These are phyloP conservation scores for Oryza punctata DNA, from an alignment of 176 grass and related monocot genomes.

Conservation along the genomic window DNA sequence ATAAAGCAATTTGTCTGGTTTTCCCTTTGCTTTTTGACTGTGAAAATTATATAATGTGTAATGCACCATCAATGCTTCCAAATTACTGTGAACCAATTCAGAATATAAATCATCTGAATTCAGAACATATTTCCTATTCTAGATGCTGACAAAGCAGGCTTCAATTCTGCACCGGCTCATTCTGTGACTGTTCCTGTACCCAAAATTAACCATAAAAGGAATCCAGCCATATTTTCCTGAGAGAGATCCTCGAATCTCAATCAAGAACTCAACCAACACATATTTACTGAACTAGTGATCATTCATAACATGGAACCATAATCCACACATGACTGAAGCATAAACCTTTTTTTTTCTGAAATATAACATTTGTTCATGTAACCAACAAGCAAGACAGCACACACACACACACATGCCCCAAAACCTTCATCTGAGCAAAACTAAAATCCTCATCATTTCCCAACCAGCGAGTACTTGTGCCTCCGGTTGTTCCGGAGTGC, in stretches of 20 bases:
- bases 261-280: background rate
- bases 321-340: background rate
- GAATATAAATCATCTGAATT: background rate
- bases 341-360: background rate
- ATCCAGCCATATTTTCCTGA: background rate
- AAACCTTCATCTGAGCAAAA: background rate
- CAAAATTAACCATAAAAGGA: background rate
- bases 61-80: background rate
- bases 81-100: background rate
- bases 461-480: constrained; percentile 46
- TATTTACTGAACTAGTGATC: background rate
- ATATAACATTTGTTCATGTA: background rate
- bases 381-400: background rate
- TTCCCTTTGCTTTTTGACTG: too few relatives aligned
- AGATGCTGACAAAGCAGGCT: background rate
- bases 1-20: too few relatives aligned
- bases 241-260: background rate
- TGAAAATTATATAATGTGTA: too few relatives aligned
- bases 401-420: background rate
- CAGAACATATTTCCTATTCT: background rate
- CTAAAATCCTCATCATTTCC: background rate
- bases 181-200: background rate
- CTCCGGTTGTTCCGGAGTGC: constrained; percentile 45
- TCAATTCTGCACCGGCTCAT: background rate
- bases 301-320: background rate